Evolutionary conservation across 2,329 filamentous ascomycete genomes (phyloP).

Genomic region (Dothideomycetidae sp.): DNA sequence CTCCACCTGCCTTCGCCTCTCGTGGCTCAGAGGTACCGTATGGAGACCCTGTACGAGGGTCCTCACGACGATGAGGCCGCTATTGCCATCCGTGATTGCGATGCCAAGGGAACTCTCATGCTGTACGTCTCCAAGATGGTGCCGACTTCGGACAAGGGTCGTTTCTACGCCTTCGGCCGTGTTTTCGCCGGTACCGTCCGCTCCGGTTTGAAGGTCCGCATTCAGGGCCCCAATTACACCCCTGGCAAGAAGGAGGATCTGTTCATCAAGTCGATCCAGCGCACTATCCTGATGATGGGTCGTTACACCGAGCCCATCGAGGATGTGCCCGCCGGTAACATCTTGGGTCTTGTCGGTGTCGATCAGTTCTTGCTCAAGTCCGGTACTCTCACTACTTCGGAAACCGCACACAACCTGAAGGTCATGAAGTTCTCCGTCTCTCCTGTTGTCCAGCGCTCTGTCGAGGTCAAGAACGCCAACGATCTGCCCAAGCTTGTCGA

Average conservation of each 20-base stretch:
- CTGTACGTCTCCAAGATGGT: conserved; percentile 99
- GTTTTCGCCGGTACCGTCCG: conserved; percentile 97
- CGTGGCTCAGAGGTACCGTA: conserved; percentile 94
- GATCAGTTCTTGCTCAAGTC: conserved; percentile 99
- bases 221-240: conserved; percentile 97
- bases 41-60: conserved; percentile 97
- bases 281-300: conserved; percentile 99
- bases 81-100: conserved; percentile 96
- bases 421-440: conserved; percentile 99
- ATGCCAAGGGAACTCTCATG: conserved; percentile 97
- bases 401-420: conserved; percentile 99
- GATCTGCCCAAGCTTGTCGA: conserved; percentile 99
- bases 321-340: conserved; percentile 98
- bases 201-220: conserved; percentile 98
- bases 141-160: conserved; percentile 97
- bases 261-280: conserved; percentile 98
- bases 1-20: conserved; percentile 93
- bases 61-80: conserved; percentile 80
- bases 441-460: conserved; percentile 93
- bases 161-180: conserved; percentile 99
- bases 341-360: conserved; percentile 97
- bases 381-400: conserved; percentile 93
- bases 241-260: conserved; percentile 98
- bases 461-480: conserved; percentile 99
- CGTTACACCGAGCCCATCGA: conserved; percentile 98